phyloP scores from a whole-genome alignment of 148 eudicot species.

The Polygonum maritimum region DNA sequence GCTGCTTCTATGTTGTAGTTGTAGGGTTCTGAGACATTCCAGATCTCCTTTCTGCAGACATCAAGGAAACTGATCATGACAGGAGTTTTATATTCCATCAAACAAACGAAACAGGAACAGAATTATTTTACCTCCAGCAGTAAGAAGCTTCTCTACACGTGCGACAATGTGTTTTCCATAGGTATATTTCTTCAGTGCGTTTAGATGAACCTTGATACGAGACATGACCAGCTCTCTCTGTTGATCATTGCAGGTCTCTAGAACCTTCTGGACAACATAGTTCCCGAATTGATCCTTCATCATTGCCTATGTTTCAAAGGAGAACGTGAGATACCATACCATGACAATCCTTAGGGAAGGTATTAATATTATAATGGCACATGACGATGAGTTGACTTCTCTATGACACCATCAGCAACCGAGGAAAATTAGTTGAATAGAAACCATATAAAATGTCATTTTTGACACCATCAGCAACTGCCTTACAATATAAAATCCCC shows the following conservation, averaged over 20 bases:
- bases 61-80: not conserved
- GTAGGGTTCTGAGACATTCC: slow-evolving; percentile 37
- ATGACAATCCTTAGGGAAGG: slow-evolving; percentile 8
- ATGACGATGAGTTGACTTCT: not conserved
- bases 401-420: not conserved
- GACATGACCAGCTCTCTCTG: slow-evolving; percentile 69
- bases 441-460: not conserved
- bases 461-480: not conserved
- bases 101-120: not conserved
- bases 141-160: slow-evolving; percentile 95
- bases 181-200: slow-evolving; percentile 86
- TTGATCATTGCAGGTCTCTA: slow-evolving; percentile 90
- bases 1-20: slow-evolving; percentile 18
- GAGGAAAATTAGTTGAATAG: not conserved
- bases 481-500: not conserved
- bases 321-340: not conserved
- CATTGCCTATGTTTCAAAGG: slow-evolving; percentile 58
- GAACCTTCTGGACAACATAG: slow-evolving; percentile 91
- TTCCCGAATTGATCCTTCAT: slow-evolving; percentile 97
- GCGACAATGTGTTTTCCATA: slow-evolving; percentile 94
- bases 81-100: not conserved
- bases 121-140: slow-evolving; percentile 70
- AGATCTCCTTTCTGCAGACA: slow-evolving; percentile 59
- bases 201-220: slow-evolving; percentile 79
- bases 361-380: not conserved